Conservation (phyloP, 2,329 filamentous ascomycete genomes). For the Phoma herbarum region DNA sequence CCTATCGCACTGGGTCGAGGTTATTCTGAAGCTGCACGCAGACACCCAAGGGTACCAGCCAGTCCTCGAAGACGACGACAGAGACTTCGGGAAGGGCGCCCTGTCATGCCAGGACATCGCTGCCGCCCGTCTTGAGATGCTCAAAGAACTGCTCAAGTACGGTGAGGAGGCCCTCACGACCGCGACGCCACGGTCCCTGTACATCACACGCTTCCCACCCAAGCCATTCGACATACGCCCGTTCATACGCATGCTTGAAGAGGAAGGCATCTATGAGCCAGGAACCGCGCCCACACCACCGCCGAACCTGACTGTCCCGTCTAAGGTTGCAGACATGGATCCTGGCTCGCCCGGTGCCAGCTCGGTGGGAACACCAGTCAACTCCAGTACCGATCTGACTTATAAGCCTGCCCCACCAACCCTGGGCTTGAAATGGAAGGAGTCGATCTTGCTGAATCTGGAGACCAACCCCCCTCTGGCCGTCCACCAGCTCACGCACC, state of each 20-base stretch:
- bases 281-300: slow-evolving; percentile 1
- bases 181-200: slow-evolving; percentile 29
- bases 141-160: slow-evolving; percentile 41
- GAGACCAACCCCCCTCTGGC: slow-evolving; percentile 33
- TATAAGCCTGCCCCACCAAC: neutral
- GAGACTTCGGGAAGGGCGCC: neutral
- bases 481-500: slow-evolving; percentile 42
- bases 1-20: slow-evolving; percentile 53
- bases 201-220: slow-evolving; percentile 23
- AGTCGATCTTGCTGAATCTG: slow-evolving; percentile 13
- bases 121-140: slow-evolving; percentile 34
- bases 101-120: slow-evolving; percentile 30
- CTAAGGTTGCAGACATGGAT: neutral
- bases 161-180: slow-evolving; percentile 12
- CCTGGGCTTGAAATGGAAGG: slow-evolving; percentile 3
- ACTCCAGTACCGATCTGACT: neutral
- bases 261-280: slow-evolving; percentile 48
- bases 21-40: slow-evolving; percentile 32
- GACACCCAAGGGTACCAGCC: neutral
- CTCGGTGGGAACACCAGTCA: neutral
- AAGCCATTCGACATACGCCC: slow-evolving; percentile 37
- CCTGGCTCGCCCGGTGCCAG: neutral
- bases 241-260: slow-evolving; percentile 49
- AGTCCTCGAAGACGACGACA: neutral
- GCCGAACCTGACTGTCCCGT: neutral